Base-by-base conservation (phyloP, 495 filamentous ascomycete genomes). In the Xylona heveae region DNA sequence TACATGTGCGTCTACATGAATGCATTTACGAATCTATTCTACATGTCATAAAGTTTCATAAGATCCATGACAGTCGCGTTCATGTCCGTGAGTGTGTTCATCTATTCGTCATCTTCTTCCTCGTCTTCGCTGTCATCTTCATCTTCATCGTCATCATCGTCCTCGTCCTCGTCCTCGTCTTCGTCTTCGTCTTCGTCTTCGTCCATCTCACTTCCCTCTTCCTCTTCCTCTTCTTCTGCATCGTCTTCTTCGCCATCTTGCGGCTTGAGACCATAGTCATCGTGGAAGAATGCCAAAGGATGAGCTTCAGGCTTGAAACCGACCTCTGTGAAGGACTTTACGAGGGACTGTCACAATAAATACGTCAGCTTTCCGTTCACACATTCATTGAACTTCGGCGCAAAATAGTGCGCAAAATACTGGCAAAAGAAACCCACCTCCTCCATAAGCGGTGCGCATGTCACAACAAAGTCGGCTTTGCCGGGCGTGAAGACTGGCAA, bases 261-360 rank as follows among this genome's bases (percentile, higher is more conserved):
- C 6, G 52, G 61, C 51, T 77, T 66, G 18, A 94, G 50, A 4
- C 85, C 88, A 51, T 97, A 97, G 49, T 82, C 80, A 43, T 93
- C 81, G 47, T 90, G 69, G 49, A 91, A 95, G 34, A 71, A 65
- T 33, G 72, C 68, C 28, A 95, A 58, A n/a, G 67, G 46, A 43
- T 77, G 71, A 17, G 82, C 60, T 34, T 75, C 59, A 0, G 78
- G 74, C 38, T 69, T 72, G 61, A 91, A 95, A 0, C 82, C 77
- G 25, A 67, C 71, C 6, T 58, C 56, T 31, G 69, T 55, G 37
- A 94, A 78, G 14, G 69, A 68, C 42, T 72, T 65, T 43, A 69
- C 62, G 29, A 91, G 64, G 23, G 60, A 59, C 80, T 88, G 39
- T 9, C 24, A n/a, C n/a, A n/a, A n/a, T n/a, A n/a, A n/a, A n/a